Evolutionary conservation across 1,284 basidiomycete species (phyloP), one percentile per base, ranked within the genome.

Genomic region (Cryptococcus neoformans): DNA sequence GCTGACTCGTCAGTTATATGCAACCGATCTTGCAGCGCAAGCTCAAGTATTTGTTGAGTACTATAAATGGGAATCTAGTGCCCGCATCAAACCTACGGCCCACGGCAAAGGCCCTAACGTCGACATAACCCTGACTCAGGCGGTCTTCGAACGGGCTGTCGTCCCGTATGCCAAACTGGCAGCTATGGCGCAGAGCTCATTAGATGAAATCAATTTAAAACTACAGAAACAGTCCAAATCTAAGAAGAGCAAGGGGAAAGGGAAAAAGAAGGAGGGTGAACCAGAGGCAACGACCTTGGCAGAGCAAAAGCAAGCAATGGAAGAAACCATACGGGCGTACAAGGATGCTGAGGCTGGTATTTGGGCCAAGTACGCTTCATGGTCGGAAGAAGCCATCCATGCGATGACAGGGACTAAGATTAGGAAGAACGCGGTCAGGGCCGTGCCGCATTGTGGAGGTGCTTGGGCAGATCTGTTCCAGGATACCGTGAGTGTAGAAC

Each of bases 131-230:
- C 78, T 91, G 6, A 79, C 88, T 35, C 76, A 4, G 80, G 80
- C 1, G 21, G 21, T 21, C 90, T 87, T 65, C 90, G 94, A 72
- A 21, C 21, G 21, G 21, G 21, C 21, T 21, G 21, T 21, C 83
- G 92, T 9, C 86, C 89, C 0, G 84, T 92, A 69, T 52, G 59
- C 66, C 16, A 53, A 54, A 9, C 63, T 89, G 61, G 86, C 85
- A 1, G 86, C 85, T 3, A 6, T 11, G 39, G 36, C 47, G n/a
- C 59, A 58, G 48, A 57, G 28, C 52, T n/a, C 50, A 40, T 39
- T 53, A 2, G 51, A 56, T 38, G 42, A 16, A 8, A 10, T 44
- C 6, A 47, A 54, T 10, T 11, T 40, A 14, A 10, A 21, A 14
- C 38, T 50, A 10, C 28, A 34, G 8, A 44, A 49, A 36, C 41